Evolutionary conservation across 331 rosid species (phyloP).

Genomic region (Acacia pycnantha): DNA sequence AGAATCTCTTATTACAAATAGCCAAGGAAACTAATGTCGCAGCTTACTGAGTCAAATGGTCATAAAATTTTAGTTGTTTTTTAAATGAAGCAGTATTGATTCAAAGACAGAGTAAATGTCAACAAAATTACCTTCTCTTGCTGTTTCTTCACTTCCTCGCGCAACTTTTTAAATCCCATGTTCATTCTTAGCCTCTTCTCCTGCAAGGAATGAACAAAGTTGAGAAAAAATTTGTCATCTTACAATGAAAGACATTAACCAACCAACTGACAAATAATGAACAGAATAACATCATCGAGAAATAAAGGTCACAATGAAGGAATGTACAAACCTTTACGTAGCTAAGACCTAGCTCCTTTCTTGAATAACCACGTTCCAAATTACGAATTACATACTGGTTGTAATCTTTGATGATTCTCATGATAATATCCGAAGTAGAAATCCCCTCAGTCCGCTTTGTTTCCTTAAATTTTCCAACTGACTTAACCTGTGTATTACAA

Average conservation of each 20-base stretch:
- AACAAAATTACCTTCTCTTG: slow-evolving; percentile 72
- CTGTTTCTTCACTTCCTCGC: slow-evolving; percentile 51
- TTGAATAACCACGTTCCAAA: slow-evolving; percentile 91
- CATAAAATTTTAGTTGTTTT: neutral
- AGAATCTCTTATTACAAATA: neutral
- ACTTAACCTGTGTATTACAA: slow-evolving; percentile 70
- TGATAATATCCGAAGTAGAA: slow-evolving; percentile 94
- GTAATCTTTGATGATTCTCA: slow-evolving; percentile 95
- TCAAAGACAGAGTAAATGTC: slow-evolving; percentile 7
- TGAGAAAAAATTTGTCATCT: slow-evolving; percentile 21
- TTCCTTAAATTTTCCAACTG: slow-evolving; percentile 84
- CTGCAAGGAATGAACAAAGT: slow-evolving; percentile 38
- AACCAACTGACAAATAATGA: slow-evolving; percentile 10
- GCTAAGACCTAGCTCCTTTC: slow-evolving; percentile 98
- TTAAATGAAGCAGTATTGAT: neutral
- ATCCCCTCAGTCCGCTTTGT: slow-evolving; percentile 91
- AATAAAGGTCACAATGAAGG: slow-evolving; percentile 5
- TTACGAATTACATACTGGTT: slow-evolving; percentile 92
- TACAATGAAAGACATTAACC: no score
- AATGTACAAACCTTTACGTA: slow-evolving; percentile 67
- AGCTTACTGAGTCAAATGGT: neutral
- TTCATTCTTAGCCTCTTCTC: slow-evolving; percentile 92
- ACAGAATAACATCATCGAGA: neutral
- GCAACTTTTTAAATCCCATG: slow-evolving; percentile 77
- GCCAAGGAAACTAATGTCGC: neutral